phyloP scores from a whole-genome alignment of 2,329 filamentous ascomycete genomes.

The Fusarium pseudograminearum region DNA sequence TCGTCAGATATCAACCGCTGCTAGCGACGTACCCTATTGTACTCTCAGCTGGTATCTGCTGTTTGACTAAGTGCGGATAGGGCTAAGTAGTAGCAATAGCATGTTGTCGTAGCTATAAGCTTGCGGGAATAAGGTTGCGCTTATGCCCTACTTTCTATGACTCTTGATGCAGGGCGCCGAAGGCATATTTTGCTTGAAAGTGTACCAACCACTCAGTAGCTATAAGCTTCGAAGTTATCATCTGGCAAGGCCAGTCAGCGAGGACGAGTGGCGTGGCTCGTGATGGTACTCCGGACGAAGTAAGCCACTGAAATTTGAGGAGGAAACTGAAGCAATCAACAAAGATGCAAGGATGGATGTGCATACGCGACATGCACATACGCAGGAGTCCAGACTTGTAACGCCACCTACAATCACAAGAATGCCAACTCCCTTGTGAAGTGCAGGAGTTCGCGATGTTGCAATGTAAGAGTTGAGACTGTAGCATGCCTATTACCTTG shows the following conservation, averaged over 20 bases:
- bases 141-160: too few species aligned
- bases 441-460: slow-evolving; percentile 21
- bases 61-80: background rate
- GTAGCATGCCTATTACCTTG: slow-evolving; percentile 4
- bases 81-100: background rate
- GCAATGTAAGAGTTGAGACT: slow-evolving; percentile 11
- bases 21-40: background rate
- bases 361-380: slow-evolving; percentile 15
- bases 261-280: slow-evolving; percentile 33
- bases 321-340: slow-evolving; percentile 37
- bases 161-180: too few species aligned
- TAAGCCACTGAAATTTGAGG: slow-evolving; percentile 39
- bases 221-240: background rate
- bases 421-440: slow-evolving; percentile 32
- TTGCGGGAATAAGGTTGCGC: too few species aligned
- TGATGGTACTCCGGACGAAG: slow-evolving; percentile 27
- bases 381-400: slow-evolving; percentile 18
- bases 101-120: background rate
- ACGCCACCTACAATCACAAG: slow-evolving; percentile 28
- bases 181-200: too few species aligned
- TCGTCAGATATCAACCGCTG: slow-evolving; percentile 9
- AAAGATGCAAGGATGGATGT: slow-evolving; percentile 27
- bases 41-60: slow-evolving; percentile 4
- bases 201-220: too few species aligned
- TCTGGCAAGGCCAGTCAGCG: background rate